These are phyloP conservation scores for Hypoxylon crocopeplum DNA, from an alignment of 495 filamentous ascomycete species.

Conservation along the genomic window DNA sequence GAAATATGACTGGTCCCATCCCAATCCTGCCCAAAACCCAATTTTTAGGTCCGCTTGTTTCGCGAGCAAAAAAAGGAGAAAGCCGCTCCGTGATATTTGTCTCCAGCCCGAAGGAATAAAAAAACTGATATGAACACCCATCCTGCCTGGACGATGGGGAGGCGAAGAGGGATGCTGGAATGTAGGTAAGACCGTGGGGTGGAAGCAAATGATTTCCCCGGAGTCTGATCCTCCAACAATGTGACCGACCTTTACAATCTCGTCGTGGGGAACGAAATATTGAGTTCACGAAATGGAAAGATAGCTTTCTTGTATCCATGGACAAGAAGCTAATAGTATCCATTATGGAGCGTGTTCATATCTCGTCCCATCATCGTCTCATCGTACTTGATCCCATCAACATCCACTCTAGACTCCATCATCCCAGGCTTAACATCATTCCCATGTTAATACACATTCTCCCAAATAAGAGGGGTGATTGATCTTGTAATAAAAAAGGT, in stretches of 20 bases:
- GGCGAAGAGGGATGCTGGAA: background rate
- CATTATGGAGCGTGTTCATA: conserved; percentile 17
- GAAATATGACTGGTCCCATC: conserved; percentile 23
- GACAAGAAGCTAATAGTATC: conserved; percentile 15
- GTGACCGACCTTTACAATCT: conserved; percentile 20
- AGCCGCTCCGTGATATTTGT: conserved; percentile 6
- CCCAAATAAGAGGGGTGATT: conserved; percentile 30
- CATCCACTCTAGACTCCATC: conserved; percentile 11
- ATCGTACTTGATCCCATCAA: conserved; percentile 20
- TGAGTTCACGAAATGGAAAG: background rate
- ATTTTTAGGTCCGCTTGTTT: conserved; percentile 21
- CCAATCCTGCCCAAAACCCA: conserved; percentile 10
- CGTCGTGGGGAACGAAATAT: background rate
- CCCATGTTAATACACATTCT: conserved; percentile 33
- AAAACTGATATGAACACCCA: background rate
- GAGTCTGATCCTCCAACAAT: background rate
- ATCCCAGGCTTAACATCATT: conserved; percentile 21
- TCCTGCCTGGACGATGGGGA: background rate
- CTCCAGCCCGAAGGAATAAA: conserved; percentile 2
- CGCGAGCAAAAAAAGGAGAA: conserved; percentile 8
- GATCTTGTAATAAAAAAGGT: conserved; percentile 12
- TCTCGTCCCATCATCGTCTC: conserved; percentile 34
- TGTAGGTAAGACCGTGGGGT: background rate
- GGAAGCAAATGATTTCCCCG: background rate
- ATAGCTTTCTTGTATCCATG: background rate